Base-by-base conservation (phyloP, 139 green algal species). In the Mychonastes homosphaera region DNA sequence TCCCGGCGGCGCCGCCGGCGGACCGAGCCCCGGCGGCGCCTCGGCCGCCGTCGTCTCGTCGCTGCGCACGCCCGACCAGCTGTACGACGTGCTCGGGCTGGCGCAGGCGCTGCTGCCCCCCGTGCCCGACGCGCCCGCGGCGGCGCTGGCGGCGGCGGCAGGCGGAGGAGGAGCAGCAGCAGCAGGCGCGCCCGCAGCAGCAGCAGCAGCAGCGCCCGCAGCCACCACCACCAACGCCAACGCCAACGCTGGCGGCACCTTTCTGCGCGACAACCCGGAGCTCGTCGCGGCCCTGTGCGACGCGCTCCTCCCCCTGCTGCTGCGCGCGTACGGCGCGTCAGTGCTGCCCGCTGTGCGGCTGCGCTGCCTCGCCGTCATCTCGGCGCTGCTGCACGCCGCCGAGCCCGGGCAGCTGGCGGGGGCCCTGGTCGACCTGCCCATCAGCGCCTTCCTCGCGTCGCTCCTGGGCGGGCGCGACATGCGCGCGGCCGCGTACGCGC, bases 31-130 rank as follows among this genome's bases (percentile, higher is more conserved):
- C 13, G 50, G 51, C 24, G 51, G 53, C 44, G 36, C 53, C 28
- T 63, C 50, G 23, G 45, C 47, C n/a, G 36, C 54, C 3, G n/a
- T n/a, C n/a, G n/a, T n/a, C n/a, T 78, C 70, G 3, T 63, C 77
- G 48, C 73, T 92, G 57, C 75, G 80, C 19, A 84, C 85, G 0
- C 59, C 74, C 6, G 83, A 87, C 39, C 85, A 96, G 75, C 72
- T 96, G 58, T 65, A 76, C 15, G 82, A 92, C 56, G 84, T 96
- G 9, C 44, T 96, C 32, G 66, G 57, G 1, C 75, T 97, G 34
- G 59, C 75, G 1, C 46, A 68, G 18, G 66, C 84, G 53, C 74
- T 96, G 58, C 72, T 96, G 65, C 89, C 89, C 5, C 53, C 76
- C 8, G 47, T 94, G 23, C 75, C 78, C 2, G 82, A 89, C 27